Percentiles rank a stretch among this genome's conserved stretches.
These are phyloP conservation scores for Ilyonectria sp. DNA, from an alignment of 2,329 filamentous ascomycete genomes.

Conservation along the genomic window DNA sequence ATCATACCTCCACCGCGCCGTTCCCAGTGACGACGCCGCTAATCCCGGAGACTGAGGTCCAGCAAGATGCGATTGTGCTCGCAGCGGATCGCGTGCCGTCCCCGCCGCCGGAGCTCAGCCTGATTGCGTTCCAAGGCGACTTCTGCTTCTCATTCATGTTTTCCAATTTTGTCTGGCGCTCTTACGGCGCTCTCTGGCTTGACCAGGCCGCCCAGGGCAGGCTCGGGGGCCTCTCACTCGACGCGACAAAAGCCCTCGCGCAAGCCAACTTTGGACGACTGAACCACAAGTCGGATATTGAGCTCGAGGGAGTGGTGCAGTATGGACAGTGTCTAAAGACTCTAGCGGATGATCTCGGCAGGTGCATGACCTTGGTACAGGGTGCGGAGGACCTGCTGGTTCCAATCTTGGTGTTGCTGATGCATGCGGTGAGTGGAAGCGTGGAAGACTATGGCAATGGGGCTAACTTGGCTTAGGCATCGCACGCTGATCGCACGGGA, in stretches of 20 bases:
- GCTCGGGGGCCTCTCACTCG: slow-evolving; percentile 29
- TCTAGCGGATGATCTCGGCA: slow-evolving; percentile 21
- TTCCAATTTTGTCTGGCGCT: slow-evolving; percentile 39
- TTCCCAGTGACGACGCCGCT: slow-evolving; percentile 2
- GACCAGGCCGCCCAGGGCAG: slow-evolving; percentile 36
- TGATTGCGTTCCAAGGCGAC: slow-evolving; percentile 37
- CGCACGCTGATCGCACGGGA: slow-evolving; percentile 21
- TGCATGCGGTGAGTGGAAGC: slow-evolving; percentile 24
- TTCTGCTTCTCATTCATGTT: slow-evolving; percentile 41
- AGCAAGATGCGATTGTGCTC: not conserved
- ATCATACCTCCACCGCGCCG: slow-evolving; percentile 27
- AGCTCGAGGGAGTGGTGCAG: slow-evolving; percentile 21
- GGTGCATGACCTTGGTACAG: not conserved
- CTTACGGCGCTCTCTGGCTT: slow-evolving; percentile 35
- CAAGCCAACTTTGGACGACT: slow-evolving; percentile 29
- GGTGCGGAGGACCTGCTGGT: slow-evolving; percentile 17
- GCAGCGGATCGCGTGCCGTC: slow-evolving; percentile 13
- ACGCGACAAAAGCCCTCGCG: slow-evolving; percentile 29
- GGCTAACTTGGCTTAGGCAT: slow-evolving; percentile 14
- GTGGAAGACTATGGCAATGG: fast-evolving
- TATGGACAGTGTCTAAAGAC: slow-evolving; percentile 27
- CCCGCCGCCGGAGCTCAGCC: slow-evolving; percentile 36
- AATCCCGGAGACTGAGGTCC: not conserved
- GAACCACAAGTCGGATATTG: slow-evolving; percentile 23
- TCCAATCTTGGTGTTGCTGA: slow-evolving; percentile 30